Evolutionary conservation across 805 yeast species (phyloP), one percentile per base, ranked within the genome.

Genomic region (Candida ascalaphidarum): DNA sequence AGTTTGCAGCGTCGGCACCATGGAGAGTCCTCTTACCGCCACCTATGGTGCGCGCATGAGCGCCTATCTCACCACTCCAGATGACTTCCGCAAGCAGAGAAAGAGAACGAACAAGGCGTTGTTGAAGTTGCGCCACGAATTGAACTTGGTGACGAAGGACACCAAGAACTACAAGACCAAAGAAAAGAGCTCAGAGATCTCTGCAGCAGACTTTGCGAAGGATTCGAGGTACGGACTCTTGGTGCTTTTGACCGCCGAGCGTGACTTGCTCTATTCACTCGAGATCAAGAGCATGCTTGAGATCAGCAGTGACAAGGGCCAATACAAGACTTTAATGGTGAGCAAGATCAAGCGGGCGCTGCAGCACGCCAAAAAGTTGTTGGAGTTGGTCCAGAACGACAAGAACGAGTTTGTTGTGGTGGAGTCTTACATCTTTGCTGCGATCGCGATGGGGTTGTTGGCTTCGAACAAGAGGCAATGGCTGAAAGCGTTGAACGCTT

Each of bases 1-100:
- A n/a, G n/a, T n/a, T n/a, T n/a, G n/a, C n/a, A n/a, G n/a, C n/a
- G n/a, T n/a, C n/a, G n/a, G n/a, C n/a, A n/a, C n/a, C n/a, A n/a
- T n/a, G n/a, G n/a, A n/a, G n/a, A n/a, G n/a, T n/a, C 76, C 78
- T 7, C 48, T 74, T 28, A 49, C 52, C 16, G 35, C 44, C 30
- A 70, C 77, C 2, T 58, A 55, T 32, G 77, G 77, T 10, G 72
- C 65, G 10, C 73, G 95, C 32, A 62, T 69, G 41, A 68, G 69
- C 29, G 76, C 77, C 10, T 71, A 75, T 40, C 63, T 85, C 30
- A 73, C 72, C 40, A 66, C 84, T 4, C 65, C 83, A 1, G 71
- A 68, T 11, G 96, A 86, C 44, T 85, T 58, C 48, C 71, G 68
- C 25, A 75, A 72, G 39, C 80, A 81, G 42, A 77, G 94, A 46